phyloP scores from a whole-genome alignment of 257 asterid species.

The Craterostigma plantagineum region DNA sequence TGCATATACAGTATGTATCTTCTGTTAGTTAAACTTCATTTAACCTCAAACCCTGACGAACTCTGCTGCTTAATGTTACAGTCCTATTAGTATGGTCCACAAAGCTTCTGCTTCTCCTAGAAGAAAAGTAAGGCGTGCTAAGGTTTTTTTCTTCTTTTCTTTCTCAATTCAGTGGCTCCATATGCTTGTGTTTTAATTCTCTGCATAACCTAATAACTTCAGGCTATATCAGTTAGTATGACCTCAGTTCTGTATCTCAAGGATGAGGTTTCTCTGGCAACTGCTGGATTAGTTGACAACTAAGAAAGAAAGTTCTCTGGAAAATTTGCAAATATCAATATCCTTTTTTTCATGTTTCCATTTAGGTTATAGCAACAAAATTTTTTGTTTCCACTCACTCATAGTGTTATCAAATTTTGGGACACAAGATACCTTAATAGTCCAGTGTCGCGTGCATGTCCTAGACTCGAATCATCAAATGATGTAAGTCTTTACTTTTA shows the following conservation, averaged over 20 bases:
- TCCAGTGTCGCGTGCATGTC: constrained; percentile 61
- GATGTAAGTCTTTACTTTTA: constrained; percentile 24
- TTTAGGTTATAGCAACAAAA: no score
- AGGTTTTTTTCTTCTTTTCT: constrained; percentile 28
- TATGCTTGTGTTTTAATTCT: constrained; percentile 7
- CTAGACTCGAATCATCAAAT: constrained; percentile 23
- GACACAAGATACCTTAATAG: constrained; percentile 65
- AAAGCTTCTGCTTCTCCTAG: constrained; percentile 52
- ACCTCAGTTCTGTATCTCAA: constrained; percentile 83
- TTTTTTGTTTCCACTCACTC: constrained; percentile 1
- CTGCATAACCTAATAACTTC: constrained; percentile 6
- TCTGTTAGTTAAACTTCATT: not conserved
- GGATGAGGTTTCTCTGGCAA: constrained; percentile 71
- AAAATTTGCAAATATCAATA: constrained; percentile 6
- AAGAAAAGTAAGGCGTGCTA: constrained; percentile 41
- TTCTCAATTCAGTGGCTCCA: not conserved
- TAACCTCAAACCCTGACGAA: not conserved
- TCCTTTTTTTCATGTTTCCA: constrained; percentile 3
- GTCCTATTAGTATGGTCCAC: constrained; percentile 40
- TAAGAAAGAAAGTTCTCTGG: constrained; percentile 8
- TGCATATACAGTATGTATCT: constrained; percentile 25
- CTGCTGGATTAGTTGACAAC: constrained; percentile 99
- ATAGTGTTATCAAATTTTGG: constrained; percentile 81
- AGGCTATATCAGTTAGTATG: constrained; percentile 69
- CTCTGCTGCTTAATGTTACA: constrained; percentile 11